Evolutionary conservation across 2,329 filamentous ascomycete genomes (phyloP).

Genomic region (Geoglossum cookeanum): DNA sequence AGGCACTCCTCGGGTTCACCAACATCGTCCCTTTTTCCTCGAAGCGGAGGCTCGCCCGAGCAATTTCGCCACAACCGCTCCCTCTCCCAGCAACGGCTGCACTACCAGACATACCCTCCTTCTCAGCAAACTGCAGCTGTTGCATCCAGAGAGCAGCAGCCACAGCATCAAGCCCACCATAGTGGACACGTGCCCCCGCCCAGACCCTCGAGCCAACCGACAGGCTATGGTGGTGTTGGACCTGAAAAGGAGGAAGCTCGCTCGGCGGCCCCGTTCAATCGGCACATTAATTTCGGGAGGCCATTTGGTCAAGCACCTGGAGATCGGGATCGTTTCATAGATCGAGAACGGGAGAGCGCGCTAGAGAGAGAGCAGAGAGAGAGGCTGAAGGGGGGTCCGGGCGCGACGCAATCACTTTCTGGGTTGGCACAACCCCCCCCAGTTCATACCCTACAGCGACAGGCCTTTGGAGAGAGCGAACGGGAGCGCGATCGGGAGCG

Average conservation of each 20-base stretch:
- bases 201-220: constrained; percentile 18
- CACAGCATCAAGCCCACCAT: constrained; percentile 27
- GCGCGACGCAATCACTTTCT: constrained; percentile 21
- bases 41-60: constrained; percentile 27
- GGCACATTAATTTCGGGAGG: constrained; percentile 28
- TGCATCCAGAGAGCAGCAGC: constrained; percentile 14
- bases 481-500: constrained; percentile 4
- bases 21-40: constrained; percentile 24
- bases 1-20: constrained; percentile 17
- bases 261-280: constrained; percentile 26
- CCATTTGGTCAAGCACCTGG: neutral
- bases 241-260: constrained; percentile 18
- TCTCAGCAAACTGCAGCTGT: neutral
- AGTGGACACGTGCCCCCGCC: constrained; percentile 18
- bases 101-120: constrained; percentile 15
- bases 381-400: constrained; percentile 33
- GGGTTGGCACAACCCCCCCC: constrained; percentile 26
- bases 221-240: constrained; percentile 15
- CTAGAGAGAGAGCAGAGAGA: constrained; percentile 28
- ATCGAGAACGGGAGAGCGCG: constrained; percentile 21
- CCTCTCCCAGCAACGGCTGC: constrained; percentile 1
- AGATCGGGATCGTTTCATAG: neutral
- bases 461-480: constrained; percentile 5
- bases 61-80: neutral
- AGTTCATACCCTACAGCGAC: constrained; percentile 13